These are phyloP conservation scores for Lagerstroemia speciosa DNA, from an alignment of 345 rosid genomes.

Conservation along the genomic window DNA sequence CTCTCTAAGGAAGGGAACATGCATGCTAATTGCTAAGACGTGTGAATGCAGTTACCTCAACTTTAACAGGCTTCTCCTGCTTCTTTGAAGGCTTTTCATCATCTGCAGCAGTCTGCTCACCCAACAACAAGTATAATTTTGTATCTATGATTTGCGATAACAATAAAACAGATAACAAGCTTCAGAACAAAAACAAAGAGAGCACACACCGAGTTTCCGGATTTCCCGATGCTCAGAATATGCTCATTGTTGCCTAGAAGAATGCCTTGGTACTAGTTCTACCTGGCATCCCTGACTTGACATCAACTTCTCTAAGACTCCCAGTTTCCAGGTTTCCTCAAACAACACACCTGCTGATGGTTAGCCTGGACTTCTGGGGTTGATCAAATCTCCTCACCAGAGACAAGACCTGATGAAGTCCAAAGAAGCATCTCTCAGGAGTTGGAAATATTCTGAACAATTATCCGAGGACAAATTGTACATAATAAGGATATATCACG, in stretches of 20 bases:
- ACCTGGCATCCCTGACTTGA: slow-evolving; percentile 46
- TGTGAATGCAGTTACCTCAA: slow-evolving; percentile 39
- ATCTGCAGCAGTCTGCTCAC: slow-evolving; percentile 87
- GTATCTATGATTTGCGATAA: slow-evolving; percentile 66
- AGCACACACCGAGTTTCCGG: slow-evolving; percentile 34
- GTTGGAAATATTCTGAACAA: background rate
- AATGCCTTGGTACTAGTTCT: slow-evolving; percentile 41
- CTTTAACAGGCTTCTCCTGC: slow-evolving; percentile 85
- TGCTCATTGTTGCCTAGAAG: slow-evolving; percentile 40
- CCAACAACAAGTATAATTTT: slow-evolving; percentile 69
- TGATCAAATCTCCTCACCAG: slow-evolving; percentile 46
- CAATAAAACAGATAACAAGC: too few relatives aligned
- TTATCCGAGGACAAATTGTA: background rate
- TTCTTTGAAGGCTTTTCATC: slow-evolving; percentile 86
- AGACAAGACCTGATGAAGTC: slow-evolving; percentile 36
- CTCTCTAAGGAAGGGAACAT: background rate
- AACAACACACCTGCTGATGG: slow-evolving; percentile 36
- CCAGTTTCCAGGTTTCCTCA: slow-evolving; percentile 39
- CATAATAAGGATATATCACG: background rate
- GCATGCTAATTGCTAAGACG: slow-evolving; percentile 1
- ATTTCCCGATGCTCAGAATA: slow-evolving; percentile 31
- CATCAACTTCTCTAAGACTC: slow-evolving; percentile 42
- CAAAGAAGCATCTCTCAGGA: slow-evolving; percentile 1
- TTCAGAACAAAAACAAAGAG: too few relatives aligned
- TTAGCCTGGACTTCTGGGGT: slow-evolving; percentile 44